A percentile compares a stretch with the other conserved stretches of the same genome.
Conservation (phyloP, 768 basidiomycete species). For the Dendrothele bispora region DNA sequence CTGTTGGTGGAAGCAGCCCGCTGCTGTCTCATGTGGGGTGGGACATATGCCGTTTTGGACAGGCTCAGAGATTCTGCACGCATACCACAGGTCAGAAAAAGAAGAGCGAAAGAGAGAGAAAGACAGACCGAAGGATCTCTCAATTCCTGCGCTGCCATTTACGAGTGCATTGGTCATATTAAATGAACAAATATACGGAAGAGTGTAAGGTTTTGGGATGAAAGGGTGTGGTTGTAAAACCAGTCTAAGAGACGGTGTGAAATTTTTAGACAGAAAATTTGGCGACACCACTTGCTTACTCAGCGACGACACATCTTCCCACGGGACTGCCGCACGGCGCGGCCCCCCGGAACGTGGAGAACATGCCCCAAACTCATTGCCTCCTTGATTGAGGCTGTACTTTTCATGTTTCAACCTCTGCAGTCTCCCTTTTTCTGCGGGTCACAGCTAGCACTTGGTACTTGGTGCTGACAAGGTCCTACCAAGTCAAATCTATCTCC, state of each 20-base stretch:
- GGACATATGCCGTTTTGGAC: conserved; percentile 83
- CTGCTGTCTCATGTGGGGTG: conserved; percentile 84
- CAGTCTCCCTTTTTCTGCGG: too few species aligned
- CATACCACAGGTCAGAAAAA: conserved; percentile 2
- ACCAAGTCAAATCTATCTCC: too few species aligned
- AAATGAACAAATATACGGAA: conserved; percentile 17
- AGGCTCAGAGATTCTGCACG: conserved; percentile 73
- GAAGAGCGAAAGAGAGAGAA: conserved; percentile 7
- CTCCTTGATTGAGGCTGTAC: too few species aligned
- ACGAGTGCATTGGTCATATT: conserved; percentile 92
- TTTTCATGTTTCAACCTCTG: too few species aligned
- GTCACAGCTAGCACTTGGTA: too few species aligned
- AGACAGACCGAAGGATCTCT: conserved; percentile 70
- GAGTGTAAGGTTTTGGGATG: background rate
- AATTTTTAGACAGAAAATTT: too few species aligned
- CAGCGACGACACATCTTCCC: too few species aligned
- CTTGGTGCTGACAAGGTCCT: too few species aligned
- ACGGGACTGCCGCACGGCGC: too few species aligned
- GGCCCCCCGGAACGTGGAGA: too few species aligned
- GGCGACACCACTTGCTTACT: too few species aligned
- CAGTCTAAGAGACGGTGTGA: conserved; percentile 10
- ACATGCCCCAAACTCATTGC: too few species aligned
- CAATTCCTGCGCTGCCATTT: conserved; percentile 73
- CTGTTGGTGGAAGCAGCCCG: conserved; percentile 66
- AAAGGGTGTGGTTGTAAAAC: conserved; percentile 1